phyloP scores from a whole-genome alignment of 371 early-diverging fungal genomes.

The Syncephalastrum sp. region DNA sequence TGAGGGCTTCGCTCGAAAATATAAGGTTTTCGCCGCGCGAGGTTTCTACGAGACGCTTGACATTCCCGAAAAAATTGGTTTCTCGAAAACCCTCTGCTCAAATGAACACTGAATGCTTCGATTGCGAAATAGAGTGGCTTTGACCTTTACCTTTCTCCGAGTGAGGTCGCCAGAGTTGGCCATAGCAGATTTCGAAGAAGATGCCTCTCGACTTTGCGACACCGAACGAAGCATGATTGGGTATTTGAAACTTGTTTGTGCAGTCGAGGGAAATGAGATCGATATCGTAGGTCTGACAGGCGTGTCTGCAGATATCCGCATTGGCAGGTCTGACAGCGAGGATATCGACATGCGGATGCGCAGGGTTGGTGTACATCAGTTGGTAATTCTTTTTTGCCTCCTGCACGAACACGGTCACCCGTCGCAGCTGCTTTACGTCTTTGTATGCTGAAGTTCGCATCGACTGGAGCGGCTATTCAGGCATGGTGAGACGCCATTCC shows the following conservation, averaged over 20 bases:
- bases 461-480: slow-evolving; percentile 41
- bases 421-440: slow-evolving; percentile 53
- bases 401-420: slow-evolving; percentile 63
- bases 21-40: slow-evolving; percentile 88
- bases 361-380: slow-evolving; percentile 51
- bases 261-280: slow-evolving; percentile 91
- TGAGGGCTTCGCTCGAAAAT: slow-evolving; percentile 77
- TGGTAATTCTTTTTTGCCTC: slow-evolving; percentile 53
- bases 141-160: too few species aligned
- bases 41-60: slow-evolving; percentile 72
- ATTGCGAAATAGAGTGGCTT: too few species aligned
- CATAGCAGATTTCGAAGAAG: slow-evolving; percentile 86
- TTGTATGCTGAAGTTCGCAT: slow-evolving; percentile 33
- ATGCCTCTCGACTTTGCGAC: slow-evolving; percentile 78
- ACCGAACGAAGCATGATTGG: slow-evolving; percentile 72
- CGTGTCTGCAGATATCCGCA: slow-evolving; percentile 76
- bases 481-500: too few species aligned
- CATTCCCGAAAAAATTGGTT: slow-evolving; percentile 65
- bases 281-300: slow-evolving; percentile 75
- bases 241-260: slow-evolving; percentile 32
- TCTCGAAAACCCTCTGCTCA: slow-evolving; percentile 49
- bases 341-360: slow-evolving; percentile 68
- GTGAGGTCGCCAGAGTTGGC: slow-evolving; percentile 22
- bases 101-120: slow-evolving; percentile 34
- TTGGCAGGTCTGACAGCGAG: slow-evolving; percentile 80